Base-by-base conservation (phyloP, 2,329 filamentous ascomycete species). In the Alternaria consortialis region DNA sequence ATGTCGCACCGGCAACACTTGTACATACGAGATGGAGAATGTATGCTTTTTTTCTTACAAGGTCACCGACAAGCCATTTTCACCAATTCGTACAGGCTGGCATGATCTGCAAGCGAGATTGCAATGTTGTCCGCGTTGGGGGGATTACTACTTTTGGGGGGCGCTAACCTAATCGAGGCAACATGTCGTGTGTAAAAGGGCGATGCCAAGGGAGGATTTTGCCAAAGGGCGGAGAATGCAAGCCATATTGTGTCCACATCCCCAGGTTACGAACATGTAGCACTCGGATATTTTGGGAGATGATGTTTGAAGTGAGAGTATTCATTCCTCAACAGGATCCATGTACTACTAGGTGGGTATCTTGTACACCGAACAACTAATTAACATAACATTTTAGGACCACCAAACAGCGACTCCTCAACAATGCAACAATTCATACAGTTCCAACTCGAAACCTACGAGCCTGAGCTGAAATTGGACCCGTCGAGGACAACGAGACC, bases 401-500 rank as follows among this genome's bases (percentile, higher is more conserved):
- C 53, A 53, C 55, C 32, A 53, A 56, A 60, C 34, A 53, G 34
- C 42, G 34, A 51, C n/a, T 60, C 40, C 44, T 57, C 29, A 31
- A 46, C 48, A 63, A 53, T 11, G 44, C 43, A 55, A 56, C 34
- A 27, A 40, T 42, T 34, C 51, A 34, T 8, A 34, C 17, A 50
- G 36, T n/a, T 12, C n/a, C 23, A 9, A 40, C 25, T 34, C n/a
- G 5, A 25, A 25, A 9, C 40, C 56, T 71, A 72, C 20, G 44
- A 20, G 47, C 63, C 65, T 52, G 66, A 66, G 13, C 67, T 71
- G 56, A 73, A 73, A 46, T 62, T 71, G 50, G 66, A 69, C 59
- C 76, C 74, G 51, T 77, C 72, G n/a, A 70, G 72, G 37, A 76
- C 86, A 61, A 97, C 83, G 77, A 97, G 84, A 42, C 76, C 76